Conservation (phyloP, 805 yeast species). For the Kluyveromyces siamensis region DNA sequence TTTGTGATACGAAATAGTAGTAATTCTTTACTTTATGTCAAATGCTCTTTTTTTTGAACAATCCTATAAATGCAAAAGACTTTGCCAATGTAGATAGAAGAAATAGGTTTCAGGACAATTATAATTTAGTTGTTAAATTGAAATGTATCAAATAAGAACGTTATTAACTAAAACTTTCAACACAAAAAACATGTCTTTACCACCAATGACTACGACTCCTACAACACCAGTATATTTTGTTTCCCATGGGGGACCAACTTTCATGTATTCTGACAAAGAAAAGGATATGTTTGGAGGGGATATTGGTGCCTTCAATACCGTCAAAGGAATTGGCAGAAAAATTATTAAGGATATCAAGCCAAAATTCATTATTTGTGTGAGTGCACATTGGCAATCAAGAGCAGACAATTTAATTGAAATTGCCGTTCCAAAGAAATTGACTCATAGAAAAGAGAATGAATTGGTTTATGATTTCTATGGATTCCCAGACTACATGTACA, state of each 20-base stretch:
- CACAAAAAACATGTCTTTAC: background rate
- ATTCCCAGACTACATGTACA: slow-evolving; percentile 57
- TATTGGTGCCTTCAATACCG: slow-evolving; percentile 48
- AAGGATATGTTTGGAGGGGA: slow-evolving; percentile 35
- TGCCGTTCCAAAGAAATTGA: slow-evolving; percentile 31
- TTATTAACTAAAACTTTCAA: background rate
- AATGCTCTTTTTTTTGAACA: too few species aligned
- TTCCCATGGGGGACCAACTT: slow-evolving; percentile 82
- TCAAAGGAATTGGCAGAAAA: slow-evolving; percentile 41
- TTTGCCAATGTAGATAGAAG: too few species aligned
- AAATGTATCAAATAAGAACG: background rate
- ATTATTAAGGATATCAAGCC: slow-evolving; percentile 48
- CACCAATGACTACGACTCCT: slow-evolving; percentile 6
- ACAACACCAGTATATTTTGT: slow-evolving; percentile 53
- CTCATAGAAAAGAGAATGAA: slow-evolving; percentile 35
- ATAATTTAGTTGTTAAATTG: too few species aligned
- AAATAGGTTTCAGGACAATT: too few species aligned
- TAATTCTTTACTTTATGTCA: too few species aligned
- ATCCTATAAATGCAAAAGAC: too few species aligned
- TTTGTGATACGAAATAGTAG: too few species aligned
- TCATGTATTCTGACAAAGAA: slow-evolving; percentile 46
- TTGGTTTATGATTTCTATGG: slow-evolving; percentile 70
- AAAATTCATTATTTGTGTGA: slow-evolving; percentile 53
- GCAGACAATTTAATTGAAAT: slow-evolving; percentile 38
- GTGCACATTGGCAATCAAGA: slow-evolving; percentile 71